These are phyloP conservation scores for Clarkia xantiana DNA, from an alignment of 345 rosid genomes.

Conservation along the genomic window DNA sequence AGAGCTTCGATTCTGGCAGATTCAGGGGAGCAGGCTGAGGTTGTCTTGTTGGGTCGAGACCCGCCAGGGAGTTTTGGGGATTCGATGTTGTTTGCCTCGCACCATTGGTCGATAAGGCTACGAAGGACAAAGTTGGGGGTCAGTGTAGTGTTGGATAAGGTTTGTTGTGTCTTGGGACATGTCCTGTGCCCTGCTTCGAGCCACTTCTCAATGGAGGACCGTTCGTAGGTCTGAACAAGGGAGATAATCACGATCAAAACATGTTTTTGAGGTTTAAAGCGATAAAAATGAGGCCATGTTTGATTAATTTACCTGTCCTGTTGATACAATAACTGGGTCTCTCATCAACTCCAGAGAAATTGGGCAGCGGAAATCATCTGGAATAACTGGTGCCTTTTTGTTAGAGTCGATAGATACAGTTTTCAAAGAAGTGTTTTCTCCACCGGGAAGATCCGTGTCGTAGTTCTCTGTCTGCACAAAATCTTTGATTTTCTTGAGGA, in stretches of 20 bases:
- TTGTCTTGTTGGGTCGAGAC: constrained; percentile 45
- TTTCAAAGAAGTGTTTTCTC: constrained; percentile 27
- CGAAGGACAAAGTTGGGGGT: constrained; percentile 91
- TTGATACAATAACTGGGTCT: constrained; percentile 96
- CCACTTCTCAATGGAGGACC: constrained; percentile 94
- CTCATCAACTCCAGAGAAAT: constrained; percentile 90
- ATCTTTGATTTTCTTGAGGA: constrained; percentile 68
- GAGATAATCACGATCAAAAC: constrained; percentile 4
- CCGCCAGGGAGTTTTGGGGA: constrained; percentile 72
- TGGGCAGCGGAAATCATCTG: constrained; percentile 96
- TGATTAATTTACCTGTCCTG: constrained; percentile 57
- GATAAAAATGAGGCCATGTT: no score
- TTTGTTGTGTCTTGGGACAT: constrained; percentile 95
- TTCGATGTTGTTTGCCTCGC: constrained; percentile 79
- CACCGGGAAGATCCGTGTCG: constrained; percentile 27
- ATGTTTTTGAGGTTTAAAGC: no score
- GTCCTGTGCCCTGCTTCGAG: constrained; percentile 71
- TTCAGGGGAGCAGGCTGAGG: constrained; percentile 60
- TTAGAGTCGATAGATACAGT: constrained; percentile 32
- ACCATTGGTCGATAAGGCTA: constrained; percentile 96
- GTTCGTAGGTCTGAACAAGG: constrained; percentile 69
- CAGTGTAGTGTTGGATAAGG: constrained; percentile 41
- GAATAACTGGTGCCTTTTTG: constrained; percentile 56
- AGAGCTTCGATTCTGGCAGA: constrained; percentile 55
- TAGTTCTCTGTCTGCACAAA: constrained; percentile 71